A percentile compares a stretch with the other conserved stretches of the same genome.
phyloP scores from a whole-genome alignment of 177 flowering plant species.

The Tripterygium wilfordii region DNA sequence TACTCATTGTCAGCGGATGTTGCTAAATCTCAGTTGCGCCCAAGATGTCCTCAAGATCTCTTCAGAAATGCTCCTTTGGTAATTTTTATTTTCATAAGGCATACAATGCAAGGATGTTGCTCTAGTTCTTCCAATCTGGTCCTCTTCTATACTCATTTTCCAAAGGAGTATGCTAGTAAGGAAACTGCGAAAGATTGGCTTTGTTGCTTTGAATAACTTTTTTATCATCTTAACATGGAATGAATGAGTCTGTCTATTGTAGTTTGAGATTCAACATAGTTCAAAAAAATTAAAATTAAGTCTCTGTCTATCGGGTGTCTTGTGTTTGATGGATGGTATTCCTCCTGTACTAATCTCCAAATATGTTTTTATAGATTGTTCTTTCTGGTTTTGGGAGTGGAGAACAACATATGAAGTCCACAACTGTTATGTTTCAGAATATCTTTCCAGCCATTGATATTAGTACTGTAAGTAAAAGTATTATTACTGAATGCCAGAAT shows the following conservation, averaged over 20 bases:
- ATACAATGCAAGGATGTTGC: background rate
- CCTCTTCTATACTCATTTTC: too few relatives aligned
- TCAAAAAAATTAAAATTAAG: too few relatives aligned
- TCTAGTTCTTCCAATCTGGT: too few relatives aligned
- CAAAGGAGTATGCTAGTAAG: too few relatives aligned
- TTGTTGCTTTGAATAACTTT: too few relatives aligned
- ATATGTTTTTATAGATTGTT: constrained; percentile 72
- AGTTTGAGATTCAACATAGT: too few relatives aligned
- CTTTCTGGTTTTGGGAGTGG: constrained; percentile 91
- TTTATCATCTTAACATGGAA: too few relatives aligned
- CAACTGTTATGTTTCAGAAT: constrained; percentile 85
- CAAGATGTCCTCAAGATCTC: constrained; percentile 85
- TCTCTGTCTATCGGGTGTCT: too few relatives aligned
- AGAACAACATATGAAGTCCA: constrained; percentile 80
- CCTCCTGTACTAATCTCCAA: too few relatives aligned
- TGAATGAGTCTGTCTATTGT: too few relatives aligned
- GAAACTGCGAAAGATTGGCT: too few relatives aligned
- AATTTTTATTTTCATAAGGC: constrained; percentile 4
- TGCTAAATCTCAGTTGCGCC: constrained; percentile 77
- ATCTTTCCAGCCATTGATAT: constrained; percentile 92
- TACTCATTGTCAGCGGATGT: constrained; percentile 81
- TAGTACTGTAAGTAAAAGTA: constrained; percentile 60
- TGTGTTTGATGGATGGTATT: too few relatives aligned
- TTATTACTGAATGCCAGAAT: background rate
- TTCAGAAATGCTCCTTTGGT: constrained; percentile 87